These are phyloP conservation scores for Lodderomyces jiufengensis DNA, from an alignment of 1,139 yeast species.

Conservation along the genomic window DNA sequence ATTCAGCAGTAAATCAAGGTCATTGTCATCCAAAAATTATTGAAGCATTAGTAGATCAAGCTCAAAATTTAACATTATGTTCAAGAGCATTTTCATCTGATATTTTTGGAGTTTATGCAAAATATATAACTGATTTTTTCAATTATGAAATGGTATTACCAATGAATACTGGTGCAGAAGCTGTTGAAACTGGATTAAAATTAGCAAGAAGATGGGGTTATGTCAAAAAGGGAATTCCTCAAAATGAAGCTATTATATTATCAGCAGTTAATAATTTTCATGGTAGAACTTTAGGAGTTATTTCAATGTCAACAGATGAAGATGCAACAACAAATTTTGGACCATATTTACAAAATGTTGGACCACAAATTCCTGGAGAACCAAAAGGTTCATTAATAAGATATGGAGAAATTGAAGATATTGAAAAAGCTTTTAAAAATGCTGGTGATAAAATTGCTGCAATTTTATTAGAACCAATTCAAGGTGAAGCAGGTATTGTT, in stretches of 20 bases:
- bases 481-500: constrained; percentile 98
- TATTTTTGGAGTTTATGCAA: constrained; percentile 82
- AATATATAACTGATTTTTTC: constrained; percentile 84
- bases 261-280: constrained; percentile 91
- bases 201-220: constrained; percentile 98
- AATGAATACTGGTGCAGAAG: constrained; percentile 99
- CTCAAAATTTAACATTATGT: constrained; percentile 75
- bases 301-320: constrained; percentile 94
- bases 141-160: constrained; percentile 92
- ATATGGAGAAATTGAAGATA: constrained; percentile 81
- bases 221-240: constrained; percentile 77
- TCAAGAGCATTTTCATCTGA: constrained; percentile 94
- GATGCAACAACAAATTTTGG: constrained; percentile 90
- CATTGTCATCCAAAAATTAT: constrained; percentile 96
- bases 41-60: constrained; percentile 82
- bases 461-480: constrained; percentile 89
- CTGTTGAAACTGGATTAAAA: constrained; percentile 93
- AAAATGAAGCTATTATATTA: constrained; percentile 79
- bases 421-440: constrained; percentile 73
- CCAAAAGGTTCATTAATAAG: constrained; percentile 53
- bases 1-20: constrained; percentile 97
- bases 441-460: constrained; percentile 95
- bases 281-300: constrained; percentile 93
- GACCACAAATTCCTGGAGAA: constrained; percentile 73
- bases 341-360: constrained; percentile 81